Base-by-base conservation (phyloP, 768 basidiomycete genomes). In the Clathrus columnatus region DNA sequence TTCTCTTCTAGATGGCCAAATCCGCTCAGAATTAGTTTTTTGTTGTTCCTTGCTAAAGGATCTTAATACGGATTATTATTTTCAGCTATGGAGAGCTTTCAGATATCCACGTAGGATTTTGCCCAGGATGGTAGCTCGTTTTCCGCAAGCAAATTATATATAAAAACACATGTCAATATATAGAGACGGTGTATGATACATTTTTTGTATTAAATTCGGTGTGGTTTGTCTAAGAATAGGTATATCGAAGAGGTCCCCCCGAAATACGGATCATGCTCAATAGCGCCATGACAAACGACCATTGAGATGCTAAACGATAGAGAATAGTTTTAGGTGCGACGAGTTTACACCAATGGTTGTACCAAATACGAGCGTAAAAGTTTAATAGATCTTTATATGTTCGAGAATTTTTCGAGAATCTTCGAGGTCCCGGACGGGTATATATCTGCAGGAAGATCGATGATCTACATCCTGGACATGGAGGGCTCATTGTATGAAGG, bases 391-490 rank as follows among this genome's bases (percentile, higher is more conserved):
- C 54, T 10, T 17, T 21, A 36, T 29, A 45, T 20, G 24, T 55
- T 2, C 7, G 44, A 27, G 51, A 30, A 20, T 24, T 27, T 18
- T 23, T 16, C 5, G 27, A 16, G 30, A 47, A 21, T n/a, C 21
- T 11, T 14, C 26, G 43, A 30, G 45, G 54, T 46, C 29, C 24
- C n/a, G 54, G 23, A 20, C 54, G 54, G 6, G 54, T 47, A 44
- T 36, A 48, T 21, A 62, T 60, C 43, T 56, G 52, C 3, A 62
- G 41, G 4, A 58, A 32, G 6, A 62, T 57, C 5, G 61, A 51
- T 2, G 60, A 61, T 10, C 61, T 45, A 27, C 61, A 62, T 6
- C 60, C 61, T 17, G 61, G 61, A 58, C 61, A 62, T 11, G 61
- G 60, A 5, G 62, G 62, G 14, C 51, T 60, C 7, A 56, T 51